Conservation (phyloP, 768 basidiomycete species). For the Tricholomella constricta region DNA sequence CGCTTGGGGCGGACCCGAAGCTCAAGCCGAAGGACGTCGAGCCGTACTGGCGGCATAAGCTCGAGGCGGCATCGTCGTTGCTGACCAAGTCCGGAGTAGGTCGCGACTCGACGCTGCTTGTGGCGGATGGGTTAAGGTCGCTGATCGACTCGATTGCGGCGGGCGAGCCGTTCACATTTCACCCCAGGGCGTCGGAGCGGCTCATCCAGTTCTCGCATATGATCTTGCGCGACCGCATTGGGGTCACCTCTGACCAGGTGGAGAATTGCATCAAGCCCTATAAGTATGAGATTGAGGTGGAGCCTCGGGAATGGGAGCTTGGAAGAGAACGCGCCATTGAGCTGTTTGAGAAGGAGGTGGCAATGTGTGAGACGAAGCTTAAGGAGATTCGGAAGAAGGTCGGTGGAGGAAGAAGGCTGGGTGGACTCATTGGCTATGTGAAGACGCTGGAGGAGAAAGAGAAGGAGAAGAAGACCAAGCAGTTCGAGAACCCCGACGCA, state of each 20-base stretch:
- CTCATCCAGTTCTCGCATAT: slow-evolving; percentile 91
- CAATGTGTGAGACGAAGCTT: slow-evolving; percentile 83
- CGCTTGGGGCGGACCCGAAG: slow-evolving; percentile 68
- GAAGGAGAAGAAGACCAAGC: slow-evolving; percentile 58
- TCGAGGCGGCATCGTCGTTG: slow-evolving; percentile 90
- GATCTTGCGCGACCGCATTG: slow-evolving; percentile 91
- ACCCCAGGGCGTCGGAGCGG: slow-evolving; percentile 86
- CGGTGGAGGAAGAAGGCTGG: slow-evolving; percentile 82
- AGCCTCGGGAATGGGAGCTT: slow-evolving; percentile 87
- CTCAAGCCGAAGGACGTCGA: slow-evolving; percentile 78
- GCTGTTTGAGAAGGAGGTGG: slow-evolving; percentile 82
- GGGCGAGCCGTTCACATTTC: slow-evolving; percentile 90
- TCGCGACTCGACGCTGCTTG: slow-evolving; percentile 89
- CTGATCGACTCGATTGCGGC: slow-evolving; percentile 88
- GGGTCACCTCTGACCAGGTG: slow-evolving; percentile 95
- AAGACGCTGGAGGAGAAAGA: slow-evolving; percentile 78
- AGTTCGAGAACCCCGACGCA: slow-evolving; percentile 39
- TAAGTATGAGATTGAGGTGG: slow-evolving; percentile 98
- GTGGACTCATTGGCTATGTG: slow-evolving; percentile 77
- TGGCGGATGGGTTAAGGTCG: slow-evolving; percentile 88
- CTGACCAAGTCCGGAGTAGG: slow-evolving; percentile 97
- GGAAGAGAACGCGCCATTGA: slow-evolving; percentile 77
- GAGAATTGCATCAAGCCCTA: slow-evolving; percentile 99
- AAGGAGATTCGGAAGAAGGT: slow-evolving; percentile 86
- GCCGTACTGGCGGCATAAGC: slow-evolving; percentile 93